These are phyloP conservation scores for Kodamaea lidongshanica DNA, from an alignment of 805 yeast species.

Conservation along the genomic window DNA sequence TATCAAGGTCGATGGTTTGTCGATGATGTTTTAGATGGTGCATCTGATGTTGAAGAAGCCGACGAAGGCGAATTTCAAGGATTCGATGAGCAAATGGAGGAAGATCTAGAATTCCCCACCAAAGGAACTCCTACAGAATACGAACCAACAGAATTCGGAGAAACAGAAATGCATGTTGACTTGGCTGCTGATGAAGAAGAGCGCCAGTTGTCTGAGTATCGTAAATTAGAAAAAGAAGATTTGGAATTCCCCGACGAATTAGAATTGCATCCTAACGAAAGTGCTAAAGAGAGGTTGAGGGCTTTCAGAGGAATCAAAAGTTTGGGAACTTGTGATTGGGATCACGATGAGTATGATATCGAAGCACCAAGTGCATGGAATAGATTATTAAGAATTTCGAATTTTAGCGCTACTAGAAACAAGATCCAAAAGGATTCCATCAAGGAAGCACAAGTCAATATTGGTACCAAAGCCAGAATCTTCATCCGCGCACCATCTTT, in stretches of 20 bases:
- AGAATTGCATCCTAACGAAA: constrained; percentile 70
- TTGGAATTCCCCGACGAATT: constrained; percentile 93
- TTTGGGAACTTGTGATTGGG: constrained; percentile 78
- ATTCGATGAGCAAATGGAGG: constrained; percentile 31
- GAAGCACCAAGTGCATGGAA: constrained; percentile 75
- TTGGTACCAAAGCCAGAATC: constrained; percentile 61
- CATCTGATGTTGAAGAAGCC: constrained; percentile 40
- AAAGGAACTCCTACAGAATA: constrained; percentile 26
- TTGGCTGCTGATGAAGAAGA: constrained; percentile 77
- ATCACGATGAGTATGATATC: constrained; percentile 73
- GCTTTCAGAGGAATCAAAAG: constrained; percentile 87
- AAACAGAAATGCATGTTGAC: constrained; percentile 60
- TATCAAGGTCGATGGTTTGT: constrained; percentile 73
- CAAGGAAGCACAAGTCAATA: constrained; percentile 34
- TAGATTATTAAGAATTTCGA: constrained; percentile 65
- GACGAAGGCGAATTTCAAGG: constrained; percentile 34
- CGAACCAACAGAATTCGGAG: constrained; percentile 42
- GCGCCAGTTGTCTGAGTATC: constrained; percentile 63
- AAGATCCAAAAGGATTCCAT: constrained; percentile 56
- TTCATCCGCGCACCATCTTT: constrained; percentile 51
- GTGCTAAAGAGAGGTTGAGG: constrained; percentile 67
- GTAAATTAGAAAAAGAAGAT: constrained; percentile 72
- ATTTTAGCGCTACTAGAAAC: constrained; percentile 71
- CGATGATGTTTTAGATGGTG: constrained; percentile 46
- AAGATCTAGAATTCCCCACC: constrained; percentile 21